phyloP scores from a whole-genome alignment of 2,329 filamentous ascomycete genomes.

The Talaromyces marneffei region DNA sequence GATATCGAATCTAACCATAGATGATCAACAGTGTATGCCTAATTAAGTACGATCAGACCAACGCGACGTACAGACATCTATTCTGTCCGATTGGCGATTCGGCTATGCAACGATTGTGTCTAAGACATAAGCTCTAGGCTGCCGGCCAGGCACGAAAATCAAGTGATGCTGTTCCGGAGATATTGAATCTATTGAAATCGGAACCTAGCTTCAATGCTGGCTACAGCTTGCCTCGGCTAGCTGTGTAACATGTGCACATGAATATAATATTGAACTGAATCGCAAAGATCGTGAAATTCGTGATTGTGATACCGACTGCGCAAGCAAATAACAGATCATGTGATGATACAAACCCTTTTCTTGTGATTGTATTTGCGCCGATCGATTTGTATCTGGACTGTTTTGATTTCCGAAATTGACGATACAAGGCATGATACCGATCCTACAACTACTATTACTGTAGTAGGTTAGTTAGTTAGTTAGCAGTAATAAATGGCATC shows the following conservation, averaged over 20 bases:
- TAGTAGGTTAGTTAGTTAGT: no score
- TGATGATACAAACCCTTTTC: background rate
- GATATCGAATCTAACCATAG: background rate
- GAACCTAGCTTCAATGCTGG: background rate
- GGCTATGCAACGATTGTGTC: background rate
- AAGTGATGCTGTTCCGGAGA: background rate
- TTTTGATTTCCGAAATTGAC: background rate
- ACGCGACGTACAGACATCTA: background rate
- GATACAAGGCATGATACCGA: background rate
- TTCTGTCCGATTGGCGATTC: background rate
- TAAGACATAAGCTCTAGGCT: no score
- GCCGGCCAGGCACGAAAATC: background rate
- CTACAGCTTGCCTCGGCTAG: background rate
- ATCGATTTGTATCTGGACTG: background rate
- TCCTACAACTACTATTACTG: no score
- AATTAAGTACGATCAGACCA: background rate
- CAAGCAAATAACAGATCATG: background rate
- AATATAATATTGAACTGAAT: background rate
- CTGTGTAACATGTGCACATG: background rate
- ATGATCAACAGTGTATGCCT: background rate
- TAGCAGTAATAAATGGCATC: background rate
- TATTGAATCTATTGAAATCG: background rate
- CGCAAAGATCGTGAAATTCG: background rate
- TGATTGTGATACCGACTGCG: background rate
- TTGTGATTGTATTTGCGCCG: background rate